A percentile compares a stretch with the other conserved stretches of the same genome.
Evolutionary conservation across 805 yeast species (phyloP).

Genomic region (Pichia sporocuriosa): DNA sequence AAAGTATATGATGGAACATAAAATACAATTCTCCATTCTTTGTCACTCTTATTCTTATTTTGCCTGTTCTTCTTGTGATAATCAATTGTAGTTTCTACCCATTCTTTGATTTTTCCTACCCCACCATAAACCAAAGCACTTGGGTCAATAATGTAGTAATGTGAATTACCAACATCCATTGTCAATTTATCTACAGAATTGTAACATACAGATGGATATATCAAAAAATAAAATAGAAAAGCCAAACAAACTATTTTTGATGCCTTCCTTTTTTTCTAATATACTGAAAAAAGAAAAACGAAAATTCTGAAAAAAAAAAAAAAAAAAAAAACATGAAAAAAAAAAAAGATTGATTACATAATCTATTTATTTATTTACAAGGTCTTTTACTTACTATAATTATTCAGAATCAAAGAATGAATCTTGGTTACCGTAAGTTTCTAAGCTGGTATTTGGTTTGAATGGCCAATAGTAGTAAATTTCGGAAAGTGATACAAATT

Average conservation of each 20-base stretch:
- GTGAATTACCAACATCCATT: no score
- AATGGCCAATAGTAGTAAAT: conserved; percentile 76
- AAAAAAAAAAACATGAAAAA: no score
- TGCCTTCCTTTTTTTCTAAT: no score
- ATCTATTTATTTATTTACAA: no score
- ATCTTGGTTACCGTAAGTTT: conserved; percentile 10
- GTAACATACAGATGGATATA: no score
- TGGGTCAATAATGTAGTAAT: conserved; percentile 52
- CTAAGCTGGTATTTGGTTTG: conserved; percentile 42
- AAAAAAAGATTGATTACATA: no score
- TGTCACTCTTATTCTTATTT: conserved; percentile 49
- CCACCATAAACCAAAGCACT: conserved; percentile 60
- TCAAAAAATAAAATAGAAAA: no score
- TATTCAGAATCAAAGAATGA: conserved; percentile 2
- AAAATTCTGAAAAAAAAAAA: no score
- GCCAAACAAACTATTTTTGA: no score
- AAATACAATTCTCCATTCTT: conserved; percentile 27
- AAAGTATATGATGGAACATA: conserved; percentile 53
- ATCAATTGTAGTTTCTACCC: conserved; percentile 33
- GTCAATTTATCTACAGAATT: no score
- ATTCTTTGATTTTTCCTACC: conserved; percentile 56
- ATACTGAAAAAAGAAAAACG: no score
- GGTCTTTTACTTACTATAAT: conserved; percentile 1
- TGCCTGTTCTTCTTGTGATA: conserved; percentile 30
- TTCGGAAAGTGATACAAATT: conserved; percentile 44